Evolutionary conservation across 2,329 filamentous ascomycete genomes (phyloP).

Genomic region (Hypoxylon sp.): DNA sequence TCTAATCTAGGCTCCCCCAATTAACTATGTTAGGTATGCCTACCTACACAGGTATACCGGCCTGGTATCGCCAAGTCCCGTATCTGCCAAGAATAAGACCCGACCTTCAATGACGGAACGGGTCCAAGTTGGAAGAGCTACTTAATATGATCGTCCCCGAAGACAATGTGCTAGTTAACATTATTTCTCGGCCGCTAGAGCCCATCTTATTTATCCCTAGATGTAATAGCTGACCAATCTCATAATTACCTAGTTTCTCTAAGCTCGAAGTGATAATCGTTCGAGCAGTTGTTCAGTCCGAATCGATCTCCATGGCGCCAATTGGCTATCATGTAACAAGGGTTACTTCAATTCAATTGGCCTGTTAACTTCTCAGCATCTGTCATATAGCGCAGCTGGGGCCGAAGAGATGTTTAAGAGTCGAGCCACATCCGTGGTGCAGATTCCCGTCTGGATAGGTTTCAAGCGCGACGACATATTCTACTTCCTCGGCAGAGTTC

Average conservation of each 20-base stretch:
- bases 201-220: no score
- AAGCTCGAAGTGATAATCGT: no score
- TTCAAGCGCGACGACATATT: background rate
- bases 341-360: background rate
- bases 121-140: no score
- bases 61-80: constrained; percentile 35
- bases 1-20: constrained; percentile 30
- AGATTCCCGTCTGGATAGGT: background rate
- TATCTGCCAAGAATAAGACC: constrained; percentile 29
- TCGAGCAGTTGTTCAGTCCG: no score
- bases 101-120: no score
- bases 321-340: background rate
- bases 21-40: constrained; percentile 10
- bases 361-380: background rate
- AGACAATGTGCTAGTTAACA: no score
- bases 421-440: background rate
- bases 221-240: background rate
- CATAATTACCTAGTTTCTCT: no score
- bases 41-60: constrained; percentile 24
- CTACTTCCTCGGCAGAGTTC: background rate
- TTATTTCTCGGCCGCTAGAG: no score
- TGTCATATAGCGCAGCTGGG: background rate
- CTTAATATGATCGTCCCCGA: no score
- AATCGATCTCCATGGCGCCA: background rate
- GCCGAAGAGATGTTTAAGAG: background rate